phyloP scores from a whole-genome alignment of 2,329 filamentous ascomycete species.

The Pestalotiopsis sp. region DNA sequence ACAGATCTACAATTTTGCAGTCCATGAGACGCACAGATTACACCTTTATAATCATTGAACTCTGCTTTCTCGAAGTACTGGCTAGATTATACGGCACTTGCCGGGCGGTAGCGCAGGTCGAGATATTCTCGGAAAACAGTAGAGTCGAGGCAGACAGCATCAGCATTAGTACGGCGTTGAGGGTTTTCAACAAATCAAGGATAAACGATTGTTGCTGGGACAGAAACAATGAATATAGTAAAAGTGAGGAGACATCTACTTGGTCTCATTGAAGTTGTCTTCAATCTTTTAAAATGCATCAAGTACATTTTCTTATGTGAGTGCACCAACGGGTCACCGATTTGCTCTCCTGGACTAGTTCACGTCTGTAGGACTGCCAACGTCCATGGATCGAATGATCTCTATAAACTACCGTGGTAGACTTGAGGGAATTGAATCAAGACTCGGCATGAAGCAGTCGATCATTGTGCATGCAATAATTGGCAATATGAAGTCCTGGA shows the following conservation, averaged over 20 bases:
- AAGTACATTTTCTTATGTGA: no score
- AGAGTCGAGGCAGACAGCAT: neutral
- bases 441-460: no score
- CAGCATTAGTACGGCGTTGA: conserved; percentile 9
- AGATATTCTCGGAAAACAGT: neutral
- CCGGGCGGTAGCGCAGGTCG: neutral
- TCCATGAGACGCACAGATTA: neutral
- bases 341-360: neutral
- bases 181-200: conserved; percentile 12
- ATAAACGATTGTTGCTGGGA: neutral
- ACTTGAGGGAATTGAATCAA: no score
- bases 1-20: neutral
- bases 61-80: neutral
- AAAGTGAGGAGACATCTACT: neutral
- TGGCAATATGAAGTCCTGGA: no score
- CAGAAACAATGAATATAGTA: neutral
- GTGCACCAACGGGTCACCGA: no score
- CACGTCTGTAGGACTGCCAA: neutral
- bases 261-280: no score
- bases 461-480: no score
- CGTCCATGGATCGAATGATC: neutral
- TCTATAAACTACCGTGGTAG: neutral
- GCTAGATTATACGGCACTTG: neutral
- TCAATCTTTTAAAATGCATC: no score
- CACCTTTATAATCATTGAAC: neutral